Evolutionary conservation across 179 eudicot genomes (phyloP).

Genomic region (Carnegiea gigantea): DNA sequence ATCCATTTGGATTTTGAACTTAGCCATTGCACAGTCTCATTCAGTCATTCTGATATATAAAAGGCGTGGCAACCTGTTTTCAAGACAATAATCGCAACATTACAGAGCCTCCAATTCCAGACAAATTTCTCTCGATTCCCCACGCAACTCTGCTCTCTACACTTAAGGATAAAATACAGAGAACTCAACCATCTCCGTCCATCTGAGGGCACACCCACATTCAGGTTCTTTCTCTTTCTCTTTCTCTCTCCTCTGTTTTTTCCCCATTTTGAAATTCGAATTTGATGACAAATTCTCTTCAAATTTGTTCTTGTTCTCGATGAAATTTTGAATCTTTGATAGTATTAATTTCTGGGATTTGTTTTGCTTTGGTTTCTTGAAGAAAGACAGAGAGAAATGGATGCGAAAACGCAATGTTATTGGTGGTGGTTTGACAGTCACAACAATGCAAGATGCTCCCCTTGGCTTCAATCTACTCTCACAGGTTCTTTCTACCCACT

Average conservation of each 20-base stretch:
- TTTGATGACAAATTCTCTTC: not conserved
- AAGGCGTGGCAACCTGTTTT: not conserved
- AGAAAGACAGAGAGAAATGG: conserved; percentile 30
- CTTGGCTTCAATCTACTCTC: conserved; percentile 86
- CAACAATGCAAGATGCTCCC: conserved; percentile 43
- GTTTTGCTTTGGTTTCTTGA: not conserved
- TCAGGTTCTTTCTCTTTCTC: not conserved
- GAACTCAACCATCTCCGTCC: not conserved
- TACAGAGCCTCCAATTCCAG: not conserved
- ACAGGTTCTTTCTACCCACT: conserved; percentile 37
- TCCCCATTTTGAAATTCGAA: not conserved
- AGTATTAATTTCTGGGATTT: not conserved
- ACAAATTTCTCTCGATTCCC: conserved; percentile 2
- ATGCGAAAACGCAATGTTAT: conserved; percentile 34
- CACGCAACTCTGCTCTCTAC: not conserved
- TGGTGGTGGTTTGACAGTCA: conserved; percentile 79
- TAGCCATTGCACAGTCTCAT: not conserved
- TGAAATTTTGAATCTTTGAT: not conserved
- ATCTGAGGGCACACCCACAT: not conserved
- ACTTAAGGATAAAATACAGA: not conserved
- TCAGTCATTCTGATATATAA: not conserved
- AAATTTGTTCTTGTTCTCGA: not conserved
- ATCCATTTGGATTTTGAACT: conserved; percentile 1
- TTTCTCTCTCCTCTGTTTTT: not conserved
- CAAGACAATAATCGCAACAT: not conserved